Evolutionary conservation across 75 land plant genomes (phyloP).

Genomic region (Pinus taeda): DNA sequence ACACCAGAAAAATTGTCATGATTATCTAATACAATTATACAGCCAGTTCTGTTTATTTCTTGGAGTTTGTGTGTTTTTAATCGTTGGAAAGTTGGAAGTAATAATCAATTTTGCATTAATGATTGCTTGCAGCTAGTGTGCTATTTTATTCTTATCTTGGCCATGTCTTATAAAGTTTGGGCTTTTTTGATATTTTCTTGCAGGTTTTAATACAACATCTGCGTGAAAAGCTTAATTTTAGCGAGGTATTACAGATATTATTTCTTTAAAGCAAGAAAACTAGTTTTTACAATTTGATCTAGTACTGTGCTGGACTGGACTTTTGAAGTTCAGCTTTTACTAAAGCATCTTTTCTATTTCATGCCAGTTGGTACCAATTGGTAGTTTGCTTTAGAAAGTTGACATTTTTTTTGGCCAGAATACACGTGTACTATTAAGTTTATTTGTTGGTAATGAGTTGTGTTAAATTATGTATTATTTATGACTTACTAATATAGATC

Average conservation of each 20-base stretch:
- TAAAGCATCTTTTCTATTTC: neutral
- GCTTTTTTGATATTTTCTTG: constrained; percentile 2
- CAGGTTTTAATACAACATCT: constrained; percentile 82
- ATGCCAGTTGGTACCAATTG: too few species aligned
- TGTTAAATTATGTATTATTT: neutral
- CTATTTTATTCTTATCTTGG: neutral
- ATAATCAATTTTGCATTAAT: neutral
- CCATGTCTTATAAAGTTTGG: neutral
- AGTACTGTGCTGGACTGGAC: neutral
- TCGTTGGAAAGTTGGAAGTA: neutral
- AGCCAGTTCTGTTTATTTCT: neutral
- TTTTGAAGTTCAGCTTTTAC: neutral
- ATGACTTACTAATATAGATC: neutral
- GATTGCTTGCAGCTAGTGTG: neutral
- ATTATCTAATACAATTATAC: neutral
- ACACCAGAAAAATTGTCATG: neutral
- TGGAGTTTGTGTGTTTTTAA: neutral
- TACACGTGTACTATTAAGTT: too few species aligned
- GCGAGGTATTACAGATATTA: constrained; percentile 53
- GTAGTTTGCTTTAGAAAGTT: too few species aligned
- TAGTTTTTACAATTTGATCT: neutral
- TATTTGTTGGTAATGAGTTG: too few species aligned
- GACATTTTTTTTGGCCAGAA: too few species aligned
- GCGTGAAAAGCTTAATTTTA: constrained; percentile 61
- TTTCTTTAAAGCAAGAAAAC: neutral